Conservation (phyloP, 2,329 filamentous ascomycete species). For the Fusarium praegraminearum region DNA sequence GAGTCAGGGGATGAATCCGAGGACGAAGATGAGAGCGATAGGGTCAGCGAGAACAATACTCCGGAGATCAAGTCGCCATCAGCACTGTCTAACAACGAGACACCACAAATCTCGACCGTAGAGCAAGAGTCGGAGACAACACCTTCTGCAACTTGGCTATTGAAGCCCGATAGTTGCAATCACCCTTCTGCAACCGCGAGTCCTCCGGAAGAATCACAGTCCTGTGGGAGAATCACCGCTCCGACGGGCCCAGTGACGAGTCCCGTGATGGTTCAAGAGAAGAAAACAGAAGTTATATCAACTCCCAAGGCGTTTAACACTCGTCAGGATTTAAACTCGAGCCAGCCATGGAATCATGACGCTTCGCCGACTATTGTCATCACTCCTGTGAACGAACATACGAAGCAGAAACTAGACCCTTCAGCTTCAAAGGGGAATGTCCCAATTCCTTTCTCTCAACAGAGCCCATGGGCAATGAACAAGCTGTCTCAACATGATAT, state of each 20-base stretch:
- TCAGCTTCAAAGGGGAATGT: not conserved
- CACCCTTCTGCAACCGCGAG: conserved; percentile 14
- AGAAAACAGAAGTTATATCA: not conserved
- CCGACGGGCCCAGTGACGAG: not conserved
- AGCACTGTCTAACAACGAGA: conserved; percentile 2
- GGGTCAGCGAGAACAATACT: not conserved
- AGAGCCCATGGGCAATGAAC: conserved; percentile 43
- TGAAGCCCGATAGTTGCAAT: not conserved
- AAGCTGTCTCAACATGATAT: conserved; percentile 41
- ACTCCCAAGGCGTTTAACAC: not conserved
- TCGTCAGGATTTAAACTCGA: not conserved
- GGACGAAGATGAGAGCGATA: too few species aligned
- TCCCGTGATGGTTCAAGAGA: not conserved
- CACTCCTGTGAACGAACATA: not conserved
- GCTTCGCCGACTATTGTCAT: not conserved
- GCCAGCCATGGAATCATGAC: conserved; percentile 1
- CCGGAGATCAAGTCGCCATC: not conserved
- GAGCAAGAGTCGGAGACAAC: not conserved
- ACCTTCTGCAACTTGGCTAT: not conserved
- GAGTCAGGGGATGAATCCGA: conserved; percentile 1
- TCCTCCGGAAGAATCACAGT: not conserved
- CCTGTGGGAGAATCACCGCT: not conserved
- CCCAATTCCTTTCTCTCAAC: conserved; percentile 40
- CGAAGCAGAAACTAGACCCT: not conserved
- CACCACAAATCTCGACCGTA: not conserved